Evolutionary conservation across 2,329 filamentous ascomycete species (phyloP).

Genomic region (Monilinia fructicola): DNA sequence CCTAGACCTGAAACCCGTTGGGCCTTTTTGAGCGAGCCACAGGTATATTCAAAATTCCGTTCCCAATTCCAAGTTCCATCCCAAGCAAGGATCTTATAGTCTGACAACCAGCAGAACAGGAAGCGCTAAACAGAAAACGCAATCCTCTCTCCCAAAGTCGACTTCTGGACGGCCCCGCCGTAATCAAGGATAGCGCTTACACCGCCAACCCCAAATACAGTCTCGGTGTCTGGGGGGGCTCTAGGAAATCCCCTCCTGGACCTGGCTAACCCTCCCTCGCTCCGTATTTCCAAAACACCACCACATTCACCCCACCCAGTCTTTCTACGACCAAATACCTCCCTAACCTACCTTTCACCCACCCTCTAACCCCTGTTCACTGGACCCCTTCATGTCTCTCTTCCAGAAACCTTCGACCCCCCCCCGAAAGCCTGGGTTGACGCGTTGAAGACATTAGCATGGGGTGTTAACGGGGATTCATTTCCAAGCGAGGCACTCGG

Average conservation of each 20-base stretch:
- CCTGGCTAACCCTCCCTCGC: conserved; percentile 41
- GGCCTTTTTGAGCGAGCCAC: conserved; percentile 5
- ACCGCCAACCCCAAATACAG: conserved; percentile 33
- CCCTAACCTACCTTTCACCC: conserved; percentile 7
- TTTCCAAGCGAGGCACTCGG: background rate
- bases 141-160: conserved; percentile 35
- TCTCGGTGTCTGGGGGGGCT: conserved; percentile 43
- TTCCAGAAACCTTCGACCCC: background rate
- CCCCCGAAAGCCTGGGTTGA: conserved; percentile 4
- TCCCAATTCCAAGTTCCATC: too few species aligned
- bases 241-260: conserved; percentile 46
- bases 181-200: conserved; percentile 42
- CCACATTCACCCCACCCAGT: conserved; percentile 25
- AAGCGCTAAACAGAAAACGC: background rate
- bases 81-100: too few species aligned
- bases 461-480: background rate
- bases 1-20: conserved; percentile 21
- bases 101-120: background rate
- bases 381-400: conserved; percentile 11
- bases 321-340: background rate
- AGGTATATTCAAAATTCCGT: background rate
- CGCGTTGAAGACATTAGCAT: background rate
- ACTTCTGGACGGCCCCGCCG: conserved; percentile 41
- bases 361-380: too few species aligned
- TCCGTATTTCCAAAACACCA: conserved; percentile 45